Evolutionary conservation across 1,284 basidiomycete genomes (phyloP).

Genomic region (Sparassis latifolia): DNA sequence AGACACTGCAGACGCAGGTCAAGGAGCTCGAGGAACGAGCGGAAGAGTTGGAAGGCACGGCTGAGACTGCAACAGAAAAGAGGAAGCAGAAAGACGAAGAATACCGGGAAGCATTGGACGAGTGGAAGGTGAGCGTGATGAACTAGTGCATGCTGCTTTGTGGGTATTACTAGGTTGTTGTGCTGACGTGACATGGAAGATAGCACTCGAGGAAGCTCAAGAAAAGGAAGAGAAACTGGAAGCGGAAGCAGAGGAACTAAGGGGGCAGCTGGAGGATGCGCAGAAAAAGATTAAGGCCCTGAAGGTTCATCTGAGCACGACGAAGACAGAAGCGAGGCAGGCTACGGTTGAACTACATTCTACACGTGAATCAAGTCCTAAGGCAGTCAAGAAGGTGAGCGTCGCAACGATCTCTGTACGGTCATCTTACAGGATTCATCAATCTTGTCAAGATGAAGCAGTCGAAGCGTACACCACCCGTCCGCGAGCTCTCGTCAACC

Average conservation of each 20-base stretch:
- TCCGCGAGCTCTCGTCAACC: neutral
- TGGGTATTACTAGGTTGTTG: neutral
- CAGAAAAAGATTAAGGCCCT: constrained; percentile 39
- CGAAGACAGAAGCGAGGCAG: constrained; percentile 9
- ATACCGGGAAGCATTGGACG: constrained; percentile 16
- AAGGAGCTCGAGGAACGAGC: constrained; percentile 32
- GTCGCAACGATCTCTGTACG: neutral
- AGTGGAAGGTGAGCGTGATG: constrained; percentile 10
- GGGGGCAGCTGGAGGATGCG: constrained; percentile 27
- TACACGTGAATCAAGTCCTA: constrained; percentile 4
- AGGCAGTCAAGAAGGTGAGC: neutral
- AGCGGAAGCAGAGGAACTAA: constrained; percentile 22
- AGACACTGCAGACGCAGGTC: constrained; percentile 40
- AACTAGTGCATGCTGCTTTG: neutral
- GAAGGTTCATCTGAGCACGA: constrained; percentile 32
- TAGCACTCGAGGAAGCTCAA: constrained; percentile 29
- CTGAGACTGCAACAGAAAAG: constrained; percentile 12
- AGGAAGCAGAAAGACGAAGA: constrained; percentile 18
- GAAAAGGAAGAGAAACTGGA: constrained; percentile 24
- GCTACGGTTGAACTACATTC: neutral
- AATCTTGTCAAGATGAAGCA: neutral
- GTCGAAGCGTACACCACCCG: neutral
- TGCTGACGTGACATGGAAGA: constrained; percentile 15
- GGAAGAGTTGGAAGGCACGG: constrained; percentile 22
- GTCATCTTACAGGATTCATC: no score